Evolutionary conservation across 805 yeast genomes (phyloP).

Genomic region (Myxozyma sirexii): DNA sequence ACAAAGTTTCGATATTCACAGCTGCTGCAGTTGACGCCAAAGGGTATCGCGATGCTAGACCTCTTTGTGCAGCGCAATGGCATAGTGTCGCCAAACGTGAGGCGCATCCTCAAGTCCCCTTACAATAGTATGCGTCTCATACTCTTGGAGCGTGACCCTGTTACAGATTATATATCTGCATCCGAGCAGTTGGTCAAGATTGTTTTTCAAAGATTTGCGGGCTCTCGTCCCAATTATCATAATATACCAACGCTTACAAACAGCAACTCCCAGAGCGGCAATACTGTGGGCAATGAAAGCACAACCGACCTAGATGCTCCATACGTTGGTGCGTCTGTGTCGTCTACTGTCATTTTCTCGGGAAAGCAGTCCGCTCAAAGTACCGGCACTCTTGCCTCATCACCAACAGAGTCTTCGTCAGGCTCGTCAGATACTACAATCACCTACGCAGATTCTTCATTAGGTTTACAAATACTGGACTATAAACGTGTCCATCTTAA

Average conservation of each 20-base stretch:
- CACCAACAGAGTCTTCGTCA: not conserved
- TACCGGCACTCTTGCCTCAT: not conserved
- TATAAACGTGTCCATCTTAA: slow-evolving; percentile 21
- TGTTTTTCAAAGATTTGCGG: slow-evolving; percentile 65
- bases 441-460: slow-evolving; percentile 7
- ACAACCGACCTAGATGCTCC: not conserved
- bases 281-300: not conserved
- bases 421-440: not conserved
- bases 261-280: not conserved
- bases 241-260: not conserved
- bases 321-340: not conserved
- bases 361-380: not conserved
- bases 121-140: slow-evolving; percentile 76
- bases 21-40: slow-evolving; percentile 78
- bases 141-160: slow-evolving; percentile 62
- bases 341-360: slow-evolving; percentile 1
- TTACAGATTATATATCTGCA: slow-evolving; percentile 60
- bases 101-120: slow-evolving; percentile 54
- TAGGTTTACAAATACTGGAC: slow-evolving; percentile 21
- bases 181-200: slow-evolving; percentile 68
- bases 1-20: slow-evolving; percentile 8
- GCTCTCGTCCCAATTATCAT: slow-evolving; percentile 56
- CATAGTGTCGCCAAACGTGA: slow-evolving; percentile 46
- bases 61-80: slow-evolving; percentile 63
- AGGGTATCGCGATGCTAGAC: slow-evolving; percentile 75